Base-by-base conservation (phyloP, 345 rosid species). In the Salix exigua region DNA sequence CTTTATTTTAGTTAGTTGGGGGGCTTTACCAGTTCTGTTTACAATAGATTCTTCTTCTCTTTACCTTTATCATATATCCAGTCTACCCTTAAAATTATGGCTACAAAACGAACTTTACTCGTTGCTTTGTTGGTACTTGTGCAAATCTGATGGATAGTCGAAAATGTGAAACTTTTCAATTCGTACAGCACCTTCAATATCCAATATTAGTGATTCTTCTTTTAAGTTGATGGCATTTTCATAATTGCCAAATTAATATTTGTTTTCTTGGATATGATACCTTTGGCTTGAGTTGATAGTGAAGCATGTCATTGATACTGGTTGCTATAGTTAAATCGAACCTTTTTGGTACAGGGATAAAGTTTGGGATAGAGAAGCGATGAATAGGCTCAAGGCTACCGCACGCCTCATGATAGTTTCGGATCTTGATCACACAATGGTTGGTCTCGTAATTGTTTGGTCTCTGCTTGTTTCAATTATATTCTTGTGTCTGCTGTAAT, bases 371-470 rank as follows among this genome's bases (percentile, higher is more conserved):
- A 63, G 7, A 53, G 3, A 14, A 40, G 21, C 2, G 17, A 96
- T 96, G 99, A 92, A 93, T 77, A 87, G 92, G 68, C 87, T 93
- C 58, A 86, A 78, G 64, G 73, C 83, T 81, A 71, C 92, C 26
- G 87, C 99, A n/a, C 96, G 91, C 71, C 81, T 96, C 18, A 93
- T 96, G 98, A 87, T 96, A 21, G 97, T 96, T 79, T 94, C 98
- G 1, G 99, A 96, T 87, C 98, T 96, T 83, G 99, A 96, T 83
- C 91, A 94, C 55, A 94, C 98, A 9, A 96, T 96, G 98, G 99
- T 96, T 71, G 23, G 61, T 68, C 55, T 71, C 66, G 6, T 58
- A 38, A 63, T 42, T 83, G 37, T 60, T 75, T 77, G 73, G 64
- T 78, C 53, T 60, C 19, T 77, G 51, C 46, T 72, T 63, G 51